Base-by-base conservation (phyloP, 1,139 yeast species). In the Nakaseomyces uthaithaninus region DNA sequence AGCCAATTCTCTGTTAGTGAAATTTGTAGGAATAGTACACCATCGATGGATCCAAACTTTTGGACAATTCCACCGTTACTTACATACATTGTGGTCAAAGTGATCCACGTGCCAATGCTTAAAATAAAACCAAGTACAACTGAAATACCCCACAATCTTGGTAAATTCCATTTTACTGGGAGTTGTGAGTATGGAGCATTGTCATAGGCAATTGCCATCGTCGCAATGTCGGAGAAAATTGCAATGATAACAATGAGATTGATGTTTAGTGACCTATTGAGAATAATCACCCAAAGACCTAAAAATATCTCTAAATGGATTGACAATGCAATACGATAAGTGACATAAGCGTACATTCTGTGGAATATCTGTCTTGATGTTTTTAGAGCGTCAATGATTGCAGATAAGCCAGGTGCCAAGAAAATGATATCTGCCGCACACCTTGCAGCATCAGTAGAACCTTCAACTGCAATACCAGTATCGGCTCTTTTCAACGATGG, bases 81-180 rank as follows among this genome's bases (percentile, higher is more conserved):
- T 69, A 81, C 69, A 72, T 82, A 82, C 93, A 84, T 81, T 50
- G 94, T 80, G 59, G 94, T 83, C 69, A 84, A 77, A 57, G 89
- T 77, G 59, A 84, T 80, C 94, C 94, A 84, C 51, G 94, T 74
- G 72, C 94, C 94, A 54, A 82, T 54, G 60, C 94, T 94, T 64
- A 84, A 74, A 49, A 84, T 72, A 42, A 74, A 56, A 65, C 94
- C 94, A 66, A 84, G 72, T 55, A 84, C 62, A 57, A 83, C 74
- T 53, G 94, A 83, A 87, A 84, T 82, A 74, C 91, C 93, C 94
- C 94, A 84, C 67, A 84, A 75, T 78, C 93, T 80, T 69, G 93
- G 94, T 63, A 87, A 72, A 80, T 89, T 91, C 98, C 98, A 89
- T 73, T 89, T 89, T 63, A 89, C 97, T 57, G 98, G 98, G 63